Percentiles rank a stretch among this genome's conserved stretches.
phyloP scores from a whole-genome alignment of 73 alveolate genomes.

The Chromera velia region DNA sequence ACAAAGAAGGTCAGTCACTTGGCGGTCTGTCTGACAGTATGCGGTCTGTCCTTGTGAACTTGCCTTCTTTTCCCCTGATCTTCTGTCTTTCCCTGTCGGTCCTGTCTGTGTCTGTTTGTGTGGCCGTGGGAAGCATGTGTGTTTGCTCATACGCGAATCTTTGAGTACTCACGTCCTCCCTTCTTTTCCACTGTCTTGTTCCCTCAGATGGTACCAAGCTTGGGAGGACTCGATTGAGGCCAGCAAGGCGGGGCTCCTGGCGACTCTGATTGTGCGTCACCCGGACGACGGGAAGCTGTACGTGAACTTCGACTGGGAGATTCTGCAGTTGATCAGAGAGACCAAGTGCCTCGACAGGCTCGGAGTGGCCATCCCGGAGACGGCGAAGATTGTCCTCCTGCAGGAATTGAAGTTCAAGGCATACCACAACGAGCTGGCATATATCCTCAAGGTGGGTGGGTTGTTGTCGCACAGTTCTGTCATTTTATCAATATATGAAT shows the following conservation, averaged over 20 bases:
- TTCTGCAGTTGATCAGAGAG: slow-evolving; percentile 95
- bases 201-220: slow-evolving; percentile 14
- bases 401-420: slow-evolving; percentile 98
- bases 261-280: slow-evolving; percentile 85
- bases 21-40: too few species aligned
- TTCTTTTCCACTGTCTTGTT: too few species aligned
- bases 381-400: slow-evolving; percentile 96
- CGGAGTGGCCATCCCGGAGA: slow-evolving; percentile 98
- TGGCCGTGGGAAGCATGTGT: too few species aligned
- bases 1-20: too few species aligned
- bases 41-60: too few species aligned
- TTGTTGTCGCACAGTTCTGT: not conserved
- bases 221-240: slow-evolving; percentile 41
- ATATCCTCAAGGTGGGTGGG: slow-evolving; percentile 60
- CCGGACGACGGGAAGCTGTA: slow-evolving; percentile 83
- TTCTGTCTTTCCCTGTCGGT: too few species aligned
- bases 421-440: slow-evolving; percentile 93
- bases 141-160: too few species aligned
- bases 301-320: slow-evolving; percentile 97
- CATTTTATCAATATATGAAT: too few species aligned
- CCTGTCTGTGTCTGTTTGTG: too few species aligned
- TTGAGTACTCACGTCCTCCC: too few species aligned
- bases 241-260: slow-evolving; percentile 69
- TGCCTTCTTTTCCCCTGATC: too few species aligned
- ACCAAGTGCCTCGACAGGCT: slow-evolving; percentile 98